Base-by-base conservation (phyloP, 441 rosid species). In the Mallotus japonicus region DNA sequence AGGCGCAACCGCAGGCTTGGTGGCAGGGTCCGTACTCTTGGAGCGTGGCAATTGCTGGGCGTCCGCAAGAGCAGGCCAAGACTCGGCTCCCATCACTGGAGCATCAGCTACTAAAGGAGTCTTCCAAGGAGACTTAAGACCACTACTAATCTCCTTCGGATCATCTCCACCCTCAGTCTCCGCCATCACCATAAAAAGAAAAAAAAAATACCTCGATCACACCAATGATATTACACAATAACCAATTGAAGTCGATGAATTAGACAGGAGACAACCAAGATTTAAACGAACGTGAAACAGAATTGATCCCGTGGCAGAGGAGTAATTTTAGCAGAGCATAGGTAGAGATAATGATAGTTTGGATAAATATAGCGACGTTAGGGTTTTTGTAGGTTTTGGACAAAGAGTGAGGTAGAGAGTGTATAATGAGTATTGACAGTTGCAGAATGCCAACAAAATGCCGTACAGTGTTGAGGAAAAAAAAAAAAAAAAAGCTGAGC, bases 21-120 rank as follows among this genome's bases (percentile, higher is more conserved):
- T 42, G 17, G 73, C 63, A 16, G 80, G 37, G 66, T 82, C 83
- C 5, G 55, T 51, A 73, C 47, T 79, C 80, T 80, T 86, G 5
- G 91, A 77, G 63, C 86, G 79, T 6, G 72, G 83, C 19, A 76
- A 87, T 47, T 85, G 90, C 42, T 84, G 92, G 5, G 87, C 88
- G 58, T 88, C 93, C 44, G 84, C 81, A 19, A 95, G 94, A 6
- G 96, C 91, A 24, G 97, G 99, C 99, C 99, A 92, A 16, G 93
- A 84, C 70, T 90, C 89, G 56, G 93, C 84, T 9, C 95, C 89
- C 90, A 92, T 89, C 34, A 90, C 93, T 10, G 95, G 82, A 62
- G 90, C 89, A 51, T 85, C 93, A 40, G 69, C 81, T n/a, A 67
- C 42, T 62, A 81, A 74, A 16, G 91, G 82, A 46, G 89, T 86